phyloP scores from a whole-genome alignment of 73 alveolate species.

The Loxodes magnus region DNA sequence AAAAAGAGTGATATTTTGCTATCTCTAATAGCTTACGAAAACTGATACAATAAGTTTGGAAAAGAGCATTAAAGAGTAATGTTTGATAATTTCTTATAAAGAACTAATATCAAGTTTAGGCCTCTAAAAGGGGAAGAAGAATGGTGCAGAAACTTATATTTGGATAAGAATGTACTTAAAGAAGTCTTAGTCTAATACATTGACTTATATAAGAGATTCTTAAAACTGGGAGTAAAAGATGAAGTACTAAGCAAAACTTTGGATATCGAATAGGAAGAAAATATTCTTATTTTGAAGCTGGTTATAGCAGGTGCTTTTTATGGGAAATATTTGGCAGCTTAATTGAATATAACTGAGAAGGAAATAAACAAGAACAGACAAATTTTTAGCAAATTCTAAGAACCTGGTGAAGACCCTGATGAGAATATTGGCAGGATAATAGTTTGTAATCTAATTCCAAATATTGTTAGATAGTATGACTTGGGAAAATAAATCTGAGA shows the following conservation, averaged over 20 bases:
- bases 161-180: background rate
- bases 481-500: no score
- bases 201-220: slow-evolving; percentile 4
- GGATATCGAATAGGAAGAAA: background rate
- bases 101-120: background rate
- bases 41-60: slow-evolving; percentile 5
- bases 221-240: background rate
- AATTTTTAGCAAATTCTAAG: no score
- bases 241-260: slow-evolving; percentile 3
- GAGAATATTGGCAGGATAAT: no score
- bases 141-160: background rate
- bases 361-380: no score
- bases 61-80: background rate
- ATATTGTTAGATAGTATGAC: no score
- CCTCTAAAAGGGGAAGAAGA: background rate
- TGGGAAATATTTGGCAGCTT: slow-evolving; percentile 1
- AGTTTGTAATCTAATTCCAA: no score
- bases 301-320: slow-evolving; percentile 6
- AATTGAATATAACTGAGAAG: no score
- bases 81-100: background rate
- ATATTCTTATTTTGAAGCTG: background rate
- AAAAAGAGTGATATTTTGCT: no score
- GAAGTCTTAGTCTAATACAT: slow-evolving; percentile 2
- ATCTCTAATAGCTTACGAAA: no score
- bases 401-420: no score